Evolutionary conservation across 345 rosid species (phyloP).

Genomic region (Eutrema heterophyllum): DNA sequence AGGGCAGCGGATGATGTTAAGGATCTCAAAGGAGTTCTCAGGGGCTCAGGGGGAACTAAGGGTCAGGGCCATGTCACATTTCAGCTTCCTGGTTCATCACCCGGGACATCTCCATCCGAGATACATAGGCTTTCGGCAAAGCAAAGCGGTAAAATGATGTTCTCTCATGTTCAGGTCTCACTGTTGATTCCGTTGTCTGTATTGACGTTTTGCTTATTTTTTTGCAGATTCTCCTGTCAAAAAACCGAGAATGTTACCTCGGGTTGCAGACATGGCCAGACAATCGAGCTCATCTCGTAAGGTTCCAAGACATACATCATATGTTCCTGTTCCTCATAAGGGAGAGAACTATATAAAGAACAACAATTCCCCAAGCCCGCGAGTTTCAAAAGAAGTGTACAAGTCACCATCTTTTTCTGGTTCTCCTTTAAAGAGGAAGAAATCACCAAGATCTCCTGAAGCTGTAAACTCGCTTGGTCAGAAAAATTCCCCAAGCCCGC

Average conservation of each 20-base stretch:
- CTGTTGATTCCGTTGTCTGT: not conserved
- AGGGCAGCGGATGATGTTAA: not conserved
- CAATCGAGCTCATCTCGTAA: slow-evolving; percentile 5
- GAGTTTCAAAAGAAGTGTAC: slow-evolving; percentile 9
- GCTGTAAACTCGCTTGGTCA: slow-evolving; percentile 3
- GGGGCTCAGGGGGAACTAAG: slow-evolving; percentile 9
- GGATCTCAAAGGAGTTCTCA: slow-evolving; percentile 26
- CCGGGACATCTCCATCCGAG: not conserved
- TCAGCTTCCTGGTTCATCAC: slow-evolving; percentile 23
- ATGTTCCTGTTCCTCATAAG: slow-evolving; percentile 1
- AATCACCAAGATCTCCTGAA: slow-evolving; percentile 3
- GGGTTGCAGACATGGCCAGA: slow-evolving; percentile 13
- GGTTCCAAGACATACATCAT: slow-evolving; percentile 12
- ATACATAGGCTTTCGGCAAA: not conserved
- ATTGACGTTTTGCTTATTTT: not conserved
- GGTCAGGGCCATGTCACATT: slow-evolving; percentile 26
- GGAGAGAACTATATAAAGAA: slow-evolving; percentile 5
- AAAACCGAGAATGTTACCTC: slow-evolving; percentile 18
- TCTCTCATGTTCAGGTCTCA: slow-evolving; percentile 5
- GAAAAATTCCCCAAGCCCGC: not conserved
- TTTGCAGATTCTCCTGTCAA: slow-evolving; percentile 14
- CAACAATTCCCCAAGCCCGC: slow-evolving; percentile 1
- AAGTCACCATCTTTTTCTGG: not conserved
- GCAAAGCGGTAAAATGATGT: slow-evolving; percentile 10
- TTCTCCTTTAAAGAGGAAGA: slow-evolving; percentile 7